phyloP scores from a whole-genome alignment of 495 filamentous ascomycete genomes.

The Penicillium parvum region DNA sequence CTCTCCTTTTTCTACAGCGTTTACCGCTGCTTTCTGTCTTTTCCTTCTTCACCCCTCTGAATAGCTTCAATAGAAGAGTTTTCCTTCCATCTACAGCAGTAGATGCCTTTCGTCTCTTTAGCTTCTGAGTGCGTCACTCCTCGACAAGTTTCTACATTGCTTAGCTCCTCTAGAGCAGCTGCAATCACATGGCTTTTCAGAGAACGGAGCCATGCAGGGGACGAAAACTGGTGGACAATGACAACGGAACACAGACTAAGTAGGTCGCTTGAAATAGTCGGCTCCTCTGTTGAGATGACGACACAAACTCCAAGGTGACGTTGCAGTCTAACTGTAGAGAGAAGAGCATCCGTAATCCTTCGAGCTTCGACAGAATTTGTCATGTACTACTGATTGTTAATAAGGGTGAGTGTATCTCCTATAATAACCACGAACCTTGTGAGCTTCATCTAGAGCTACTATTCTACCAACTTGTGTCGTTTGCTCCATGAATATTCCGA shows the following conservation, averaged over 20 bases:
- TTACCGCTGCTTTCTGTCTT: too few species aligned
- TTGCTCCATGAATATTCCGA: constrained; percentile 57
- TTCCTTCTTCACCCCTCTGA: too few species aligned
- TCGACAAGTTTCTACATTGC: too few species aligned
- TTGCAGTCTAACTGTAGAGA: constrained; percentile 63
- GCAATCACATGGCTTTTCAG: constrained; percentile 60
- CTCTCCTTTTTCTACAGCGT: too few species aligned
- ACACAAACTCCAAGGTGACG: constrained; percentile 64
- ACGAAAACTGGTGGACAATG: constrained; percentile 70
- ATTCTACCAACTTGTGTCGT: constrained; percentile 38
- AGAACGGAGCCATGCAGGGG: constrained; percentile 61
- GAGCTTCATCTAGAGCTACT: constrained; percentile 56
- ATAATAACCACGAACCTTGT: constrained; percentile 40
- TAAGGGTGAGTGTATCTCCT: background rate
- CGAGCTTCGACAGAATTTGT: constrained; percentile 38
- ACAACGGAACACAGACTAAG: constrained; percentile 69
- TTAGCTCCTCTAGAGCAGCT: too few species aligned
- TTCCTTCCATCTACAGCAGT: too few species aligned
- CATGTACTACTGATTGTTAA: constrained; percentile 44
- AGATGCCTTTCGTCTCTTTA: too few species aligned
- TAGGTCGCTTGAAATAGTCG: constrained; percentile 64
- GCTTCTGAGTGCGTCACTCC: too few species aligned
- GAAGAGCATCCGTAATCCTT: constrained; percentile 57
- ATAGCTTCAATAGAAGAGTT: too few species aligned
- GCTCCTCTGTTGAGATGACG: constrained; percentile 75